A percentile compares a stretch with the other conserved stretches of the same genome.
Conservation (phyloP, 768 basidiomycete species). For the Mycena vulgaris region DNA sequence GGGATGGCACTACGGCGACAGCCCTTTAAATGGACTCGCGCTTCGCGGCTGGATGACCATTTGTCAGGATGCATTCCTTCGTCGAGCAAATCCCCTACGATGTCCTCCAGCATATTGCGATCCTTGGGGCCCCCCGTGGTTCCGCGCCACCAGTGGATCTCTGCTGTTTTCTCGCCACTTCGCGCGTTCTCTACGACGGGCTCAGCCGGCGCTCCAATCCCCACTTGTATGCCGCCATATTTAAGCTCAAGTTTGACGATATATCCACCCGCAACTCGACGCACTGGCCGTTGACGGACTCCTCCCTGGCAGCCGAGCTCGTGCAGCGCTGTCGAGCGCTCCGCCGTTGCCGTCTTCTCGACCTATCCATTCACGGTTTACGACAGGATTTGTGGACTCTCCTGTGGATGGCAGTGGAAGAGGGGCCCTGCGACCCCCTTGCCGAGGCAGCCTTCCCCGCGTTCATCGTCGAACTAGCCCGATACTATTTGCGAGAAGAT, state of each 20-base stretch:
- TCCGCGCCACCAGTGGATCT: conserved; percentile 59
- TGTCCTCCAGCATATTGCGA: conserved; percentile 70
- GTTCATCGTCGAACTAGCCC: conserved; percentile 53
- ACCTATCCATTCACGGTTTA: conserved; percentile 49
- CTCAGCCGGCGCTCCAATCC: conserved; percentile 62
- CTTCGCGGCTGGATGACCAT: conserved; percentile 1
- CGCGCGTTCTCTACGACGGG: conserved; percentile 58
- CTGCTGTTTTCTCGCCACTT: conserved; percentile 61
- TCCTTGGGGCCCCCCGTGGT: conserved; percentile 57
- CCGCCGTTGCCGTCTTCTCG: conserved; percentile 59
- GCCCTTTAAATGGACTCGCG: conserved; percentile 36
- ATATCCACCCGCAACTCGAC: conserved; percentile 40
- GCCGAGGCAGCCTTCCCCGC: conserved; percentile 55
- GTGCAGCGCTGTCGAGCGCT: conserved; percentile 63
- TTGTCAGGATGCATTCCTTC: conserved; percentile 58
- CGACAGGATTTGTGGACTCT: conserved; percentile 69
- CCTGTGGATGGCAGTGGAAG: conserved; percentile 74
- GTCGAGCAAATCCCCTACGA: conserved; percentile 69
- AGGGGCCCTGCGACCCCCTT: conserved; percentile 62
- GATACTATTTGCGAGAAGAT: conserved; percentile 29
- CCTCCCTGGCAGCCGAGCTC: conserved; percentile 65
- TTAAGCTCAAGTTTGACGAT: conserved; percentile 59
- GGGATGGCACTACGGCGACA: conserved; percentile 30
- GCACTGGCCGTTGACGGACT: conserved; percentile 51
- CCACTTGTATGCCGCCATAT: conserved; percentile 71